These are phyloP conservation scores for Mycena vitilis DNA, from an alignment of 768 basidiomycete genomes.

Conservation along the genomic window DNA sequence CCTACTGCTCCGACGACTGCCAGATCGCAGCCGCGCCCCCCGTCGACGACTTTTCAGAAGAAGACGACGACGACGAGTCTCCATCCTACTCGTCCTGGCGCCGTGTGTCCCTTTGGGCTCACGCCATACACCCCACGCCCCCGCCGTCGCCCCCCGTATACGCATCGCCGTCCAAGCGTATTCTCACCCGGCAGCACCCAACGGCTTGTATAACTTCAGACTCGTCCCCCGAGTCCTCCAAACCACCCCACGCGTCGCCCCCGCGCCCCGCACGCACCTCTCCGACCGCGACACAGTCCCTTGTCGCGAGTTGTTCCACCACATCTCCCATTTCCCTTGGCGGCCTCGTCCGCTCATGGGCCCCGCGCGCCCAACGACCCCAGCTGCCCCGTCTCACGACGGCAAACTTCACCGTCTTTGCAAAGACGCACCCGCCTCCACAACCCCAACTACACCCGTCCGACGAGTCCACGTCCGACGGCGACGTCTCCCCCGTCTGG, in stretches of 20 bases:
- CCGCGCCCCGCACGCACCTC: conserved; percentile 37
- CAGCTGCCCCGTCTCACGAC: conserved; percentile 28
- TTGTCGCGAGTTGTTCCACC: conserved; percentile 35
- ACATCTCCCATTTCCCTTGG: conserved; percentile 52
- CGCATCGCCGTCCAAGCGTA: conserved; percentile 47
- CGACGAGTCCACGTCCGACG: conserved; percentile 33
- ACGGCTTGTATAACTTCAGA: conserved; percentile 44
- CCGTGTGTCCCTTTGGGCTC: conserved; percentile 47
- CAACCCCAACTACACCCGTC: conserved; percentile 36
- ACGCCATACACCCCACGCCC: conserved; percentile 41
- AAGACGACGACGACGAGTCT: conserved; percentile 32
- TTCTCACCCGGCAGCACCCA: conserved; percentile 56
- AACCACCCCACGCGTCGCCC: conserved; percentile 34
- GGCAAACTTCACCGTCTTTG: conserved; percentile 39
- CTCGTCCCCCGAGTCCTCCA: conserved; percentile 28
- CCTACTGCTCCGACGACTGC: conserved; percentile 67
- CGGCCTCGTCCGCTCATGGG: conserved; percentile 60
- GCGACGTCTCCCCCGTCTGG: conserved; percentile 39
- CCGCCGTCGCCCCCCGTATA: conserved; percentile 5
- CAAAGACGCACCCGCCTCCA: conserved; percentile 37
- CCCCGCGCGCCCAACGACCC: conserved; percentile 32
- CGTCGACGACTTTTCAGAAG: conserved; percentile 30
- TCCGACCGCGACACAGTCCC: conserved; percentile 28
- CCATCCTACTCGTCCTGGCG: conserved; percentile 17
- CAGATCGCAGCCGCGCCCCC: conserved; percentile 48